phyloP scores from a whole-genome alignment of 352 stramenopile species.

The Phytophthora cryptogea region DNA sequence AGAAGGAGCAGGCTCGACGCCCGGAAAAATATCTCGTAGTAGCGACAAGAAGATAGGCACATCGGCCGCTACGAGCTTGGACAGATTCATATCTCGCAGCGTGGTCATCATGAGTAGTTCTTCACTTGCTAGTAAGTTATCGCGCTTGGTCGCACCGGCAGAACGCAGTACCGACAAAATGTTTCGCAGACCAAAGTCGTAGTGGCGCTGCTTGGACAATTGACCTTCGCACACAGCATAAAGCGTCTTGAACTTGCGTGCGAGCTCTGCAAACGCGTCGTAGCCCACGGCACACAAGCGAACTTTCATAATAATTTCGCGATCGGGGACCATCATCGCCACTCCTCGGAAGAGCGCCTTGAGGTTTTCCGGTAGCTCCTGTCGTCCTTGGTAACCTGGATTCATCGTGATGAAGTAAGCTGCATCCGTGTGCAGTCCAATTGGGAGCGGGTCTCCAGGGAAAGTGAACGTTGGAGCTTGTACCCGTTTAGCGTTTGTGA shows the following conservation, averaged over 20 bases:
- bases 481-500: constrained; percentile 73
- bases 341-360: constrained; percentile 94
- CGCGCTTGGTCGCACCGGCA: constrained; percentile 93
- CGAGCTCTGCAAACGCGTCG: constrained; percentile 91
- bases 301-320: constrained; percentile 95
- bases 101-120: constrained; percentile 95
- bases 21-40: constrained; percentile 87
- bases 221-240: constrained; percentile 96
- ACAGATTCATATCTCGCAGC: constrained; percentile 93
- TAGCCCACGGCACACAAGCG: constrained; percentile 95
- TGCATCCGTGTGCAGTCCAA: constrained; percentile 60
- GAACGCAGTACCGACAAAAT: constrained; percentile 96
- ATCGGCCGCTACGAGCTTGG: constrained; percentile 93
- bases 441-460: constrained; percentile 62
- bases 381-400: constrained; percentile 91
- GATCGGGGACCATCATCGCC: constrained; percentile 97
- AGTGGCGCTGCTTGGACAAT: constrained; percentile 92
- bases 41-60: constrained; percentile 93
- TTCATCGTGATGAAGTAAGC: constrained; percentile 96
- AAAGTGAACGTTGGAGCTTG: constrained; percentile 62
- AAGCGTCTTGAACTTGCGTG: constrained; percentile 95
- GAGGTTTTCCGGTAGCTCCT: constrained; percentile 93
- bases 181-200: constrained; percentile 94
- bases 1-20: constrained; percentile 49
- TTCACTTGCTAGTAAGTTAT: constrained; percentile 93